Conservation (phyloP, 2,329 filamentous ascomycete genomes). For the Calycina marina region DNA sequence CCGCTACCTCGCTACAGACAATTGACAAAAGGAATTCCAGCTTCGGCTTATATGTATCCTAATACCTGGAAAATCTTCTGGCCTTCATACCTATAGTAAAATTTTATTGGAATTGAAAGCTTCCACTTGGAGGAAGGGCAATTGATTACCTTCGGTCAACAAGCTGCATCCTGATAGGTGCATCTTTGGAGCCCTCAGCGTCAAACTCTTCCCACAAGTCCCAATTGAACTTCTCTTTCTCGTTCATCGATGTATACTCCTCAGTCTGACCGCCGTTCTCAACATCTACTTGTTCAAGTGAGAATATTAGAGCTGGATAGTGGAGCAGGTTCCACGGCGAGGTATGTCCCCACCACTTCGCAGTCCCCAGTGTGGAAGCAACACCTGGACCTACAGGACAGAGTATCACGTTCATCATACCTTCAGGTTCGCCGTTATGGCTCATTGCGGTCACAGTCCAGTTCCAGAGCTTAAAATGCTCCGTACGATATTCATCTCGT, state of each 20-base stretch:
- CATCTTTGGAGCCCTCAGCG: conserved; percentile 24
- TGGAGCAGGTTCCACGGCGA: conserved; percentile 55
- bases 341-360: conserved; percentile 49
- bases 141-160: conserved; percentile 21
- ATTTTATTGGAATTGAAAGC: conserved; percentile 9
- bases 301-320: conserved; percentile 48
- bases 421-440: conserved; percentile 11
- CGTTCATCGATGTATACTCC: conserved; percentile 22
- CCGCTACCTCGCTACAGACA: not conserved
- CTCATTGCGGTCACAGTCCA: conserved; percentile 21
- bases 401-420: conserved; percentile 43
- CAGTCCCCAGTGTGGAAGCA: conserved; percentile 35
- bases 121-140: not conserved
- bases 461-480: conserved; percentile 15
- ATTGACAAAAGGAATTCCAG: conserved; percentile 20
- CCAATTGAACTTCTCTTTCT: conserved; percentile 21
- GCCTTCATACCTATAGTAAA: conserved; percentile 24
- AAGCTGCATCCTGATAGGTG: conserved; percentile 28
- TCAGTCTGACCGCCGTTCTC: conserved; percentile 15
- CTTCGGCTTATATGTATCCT: conserved; percentile 22
- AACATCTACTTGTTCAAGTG: conserved; percentile 28
- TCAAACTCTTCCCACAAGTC: conserved; percentile 24
- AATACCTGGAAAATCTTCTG: conserved; percentile 25
- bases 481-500: conserved; percentile 25
- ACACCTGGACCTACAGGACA: conserved; percentile 41